A percentile compares a stretch with the other conserved stretches of the same genome.
These are phyloP conservation scores for Trichoderma guizhouense DNA, from an alignment of 2,329 filamentous ascomycete genomes.

Conservation along the genomic window DNA sequence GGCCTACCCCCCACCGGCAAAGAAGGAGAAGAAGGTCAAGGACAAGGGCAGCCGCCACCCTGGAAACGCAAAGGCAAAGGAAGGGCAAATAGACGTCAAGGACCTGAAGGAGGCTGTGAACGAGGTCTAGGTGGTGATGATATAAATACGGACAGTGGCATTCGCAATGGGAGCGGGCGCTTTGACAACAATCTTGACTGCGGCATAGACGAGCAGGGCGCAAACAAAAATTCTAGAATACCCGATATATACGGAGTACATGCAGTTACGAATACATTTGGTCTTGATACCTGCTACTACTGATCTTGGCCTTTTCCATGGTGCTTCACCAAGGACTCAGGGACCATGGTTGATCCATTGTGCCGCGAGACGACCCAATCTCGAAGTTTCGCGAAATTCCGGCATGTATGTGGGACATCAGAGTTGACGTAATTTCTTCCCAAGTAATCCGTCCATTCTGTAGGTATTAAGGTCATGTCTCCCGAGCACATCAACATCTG, in stretches of 20 bases:
- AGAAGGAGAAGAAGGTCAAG: conserved; percentile 76
- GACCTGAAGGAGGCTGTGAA: conserved; percentile 2
- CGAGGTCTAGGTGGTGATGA: neutral
- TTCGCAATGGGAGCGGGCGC: neutral
- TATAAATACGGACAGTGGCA: neutral
- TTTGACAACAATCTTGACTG: neutral
- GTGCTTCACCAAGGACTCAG: neutral
- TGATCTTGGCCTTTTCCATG: neutral
- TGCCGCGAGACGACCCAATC: neutral
- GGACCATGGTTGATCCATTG: neutral
- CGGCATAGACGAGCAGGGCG: conserved; percentile 5
- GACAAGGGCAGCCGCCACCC: conserved; percentile 68
- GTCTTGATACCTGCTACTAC: neutral
- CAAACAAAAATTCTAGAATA: conserved; percentile 14
- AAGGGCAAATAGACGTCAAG: conserved; percentile 7
- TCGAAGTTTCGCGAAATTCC: neutral
- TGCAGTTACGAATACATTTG: conserved; percentile 4
- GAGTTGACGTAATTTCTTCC: neutral
- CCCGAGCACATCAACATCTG: neutral
- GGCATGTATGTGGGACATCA: neutral
- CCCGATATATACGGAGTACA: conserved; percentile 6
- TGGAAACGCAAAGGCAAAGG: conserved; percentile 30
- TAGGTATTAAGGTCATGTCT: neutral
- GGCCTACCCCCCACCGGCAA: conserved; percentile 73
- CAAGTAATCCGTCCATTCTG: neutral